Evolutionary conservation across 202 grass and related monocot genomes (phyloP).

Genomic region (Carex sylvatica): DNA sequence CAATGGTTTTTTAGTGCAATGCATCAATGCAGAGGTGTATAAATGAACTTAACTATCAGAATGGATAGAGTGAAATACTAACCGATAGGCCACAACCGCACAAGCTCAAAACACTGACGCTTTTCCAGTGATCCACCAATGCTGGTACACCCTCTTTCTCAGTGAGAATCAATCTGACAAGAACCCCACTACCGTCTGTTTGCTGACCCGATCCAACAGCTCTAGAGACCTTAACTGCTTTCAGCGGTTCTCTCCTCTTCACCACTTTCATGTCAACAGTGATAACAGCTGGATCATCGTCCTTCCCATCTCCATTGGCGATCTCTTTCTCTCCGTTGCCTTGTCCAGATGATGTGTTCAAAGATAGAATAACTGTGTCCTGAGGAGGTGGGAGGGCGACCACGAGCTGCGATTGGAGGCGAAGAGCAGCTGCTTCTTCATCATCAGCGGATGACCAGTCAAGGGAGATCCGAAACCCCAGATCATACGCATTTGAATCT

Average conservation of each 20-base stretch:
- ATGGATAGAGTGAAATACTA: conserved; percentile 26
- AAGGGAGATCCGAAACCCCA: conserved; percentile 81
- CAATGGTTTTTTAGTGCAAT: too few species aligned
- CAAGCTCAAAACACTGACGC: conserved; percentile 50
- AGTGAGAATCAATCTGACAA: conserved; percentile 62
- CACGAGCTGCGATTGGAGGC: conserved; percentile 94
- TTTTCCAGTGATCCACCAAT: conserved; percentile 85
- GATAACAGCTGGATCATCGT: conserved; percentile 20
- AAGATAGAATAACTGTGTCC: conserved; percentile 69
- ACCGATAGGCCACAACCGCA: conserved; percentile 82
- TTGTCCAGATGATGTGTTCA: conserved; percentile 11
- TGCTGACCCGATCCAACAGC: conserved; percentile 58
- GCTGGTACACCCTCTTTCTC: conserved; percentile 49
- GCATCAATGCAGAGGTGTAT: neutral
- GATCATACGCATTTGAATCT: conserved; percentile 32
- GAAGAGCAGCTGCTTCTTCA: conserved; percentile 82
- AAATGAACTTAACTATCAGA: neutral
- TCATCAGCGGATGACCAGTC: conserved; percentile 77
- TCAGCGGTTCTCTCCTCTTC: conserved; percentile 68
- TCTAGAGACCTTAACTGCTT: conserved; percentile 53
- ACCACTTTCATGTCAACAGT: conserved; percentile 67
- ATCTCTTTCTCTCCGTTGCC: conserved; percentile 24
- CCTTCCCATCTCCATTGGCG: conserved; percentile 11
- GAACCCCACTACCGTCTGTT: conserved; percentile 68
- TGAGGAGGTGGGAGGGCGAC: conserved; percentile 75